Conservation (phyloP, 805 yeast genomes). For the Saturnispora besseyi region DNA sequence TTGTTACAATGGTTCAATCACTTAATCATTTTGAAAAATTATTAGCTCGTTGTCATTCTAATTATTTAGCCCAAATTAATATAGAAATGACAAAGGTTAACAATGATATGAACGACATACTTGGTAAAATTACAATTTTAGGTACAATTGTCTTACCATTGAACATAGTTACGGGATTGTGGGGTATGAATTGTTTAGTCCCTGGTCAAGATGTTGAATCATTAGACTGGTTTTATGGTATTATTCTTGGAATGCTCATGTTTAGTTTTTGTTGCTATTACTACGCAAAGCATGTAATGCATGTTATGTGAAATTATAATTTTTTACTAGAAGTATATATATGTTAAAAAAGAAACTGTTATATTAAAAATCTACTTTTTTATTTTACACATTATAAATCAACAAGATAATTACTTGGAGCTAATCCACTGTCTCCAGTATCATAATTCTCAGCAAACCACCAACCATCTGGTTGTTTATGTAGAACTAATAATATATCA, state of each 20-base stretch:
- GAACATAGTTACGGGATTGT: constrained; percentile 90
- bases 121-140: constrained; percentile 84
- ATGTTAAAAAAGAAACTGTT: not conserved
- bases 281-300: constrained; percentile 37
- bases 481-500: constrained; percentile 43
- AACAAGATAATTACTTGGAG: constrained; percentile 52
- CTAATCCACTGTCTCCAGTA: constrained; percentile 42
- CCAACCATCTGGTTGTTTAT: constrained; percentile 65
- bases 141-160: constrained; percentile 95
- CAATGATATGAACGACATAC: constrained; percentile 92
- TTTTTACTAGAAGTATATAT: not conserved
- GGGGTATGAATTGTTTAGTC: constrained; percentile 98
- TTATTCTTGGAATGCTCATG: constrained; percentile 36
- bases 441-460: constrained; percentile 57
- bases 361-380: not conserved
- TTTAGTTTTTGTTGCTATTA: constrained; percentile 40
- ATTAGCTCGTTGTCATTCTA: constrained; percentile 89
- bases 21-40: constrained; percentile 91
- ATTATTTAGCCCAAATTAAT: constrained; percentile 91
- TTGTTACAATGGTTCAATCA: constrained; percentile 94
- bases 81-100: constrained; percentile 96
- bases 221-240: constrained; percentile 57
- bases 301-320: constrained; percentile 11
- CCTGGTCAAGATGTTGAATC: constrained; percentile 79
- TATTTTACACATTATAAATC: constrained; percentile 16